Conservation (phyloP, 2,329 filamentous ascomycete species). For the Fusarium sp. region DNA sequence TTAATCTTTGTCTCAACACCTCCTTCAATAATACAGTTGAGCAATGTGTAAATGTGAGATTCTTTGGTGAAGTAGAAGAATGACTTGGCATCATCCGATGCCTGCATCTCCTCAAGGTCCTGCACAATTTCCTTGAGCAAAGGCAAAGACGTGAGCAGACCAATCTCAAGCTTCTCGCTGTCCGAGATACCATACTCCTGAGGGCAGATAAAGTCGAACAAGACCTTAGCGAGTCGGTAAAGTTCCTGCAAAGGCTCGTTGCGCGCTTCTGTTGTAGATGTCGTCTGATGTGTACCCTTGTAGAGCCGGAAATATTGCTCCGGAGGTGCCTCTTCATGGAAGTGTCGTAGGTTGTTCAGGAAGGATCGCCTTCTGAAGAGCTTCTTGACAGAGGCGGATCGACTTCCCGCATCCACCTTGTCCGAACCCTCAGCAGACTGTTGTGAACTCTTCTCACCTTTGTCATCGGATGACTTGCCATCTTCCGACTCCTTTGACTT, state of each 20-base stretch:
- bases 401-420: constrained; percentile 54
- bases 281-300: constrained; percentile 75
- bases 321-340: constrained; percentile 66
- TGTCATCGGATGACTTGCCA: constrained; percentile 53
- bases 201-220: constrained; percentile 98
- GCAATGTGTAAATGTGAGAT: constrained; percentile 96
- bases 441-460: constrained; percentile 47
- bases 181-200: constrained; percentile 98
- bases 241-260: constrained; percentile 91
- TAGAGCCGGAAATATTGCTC: constrained; percentile 92
- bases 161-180: constrained; percentile 97
- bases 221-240: constrained; percentile 90
- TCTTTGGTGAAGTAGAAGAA: constrained; percentile 99
- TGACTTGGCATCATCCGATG: constrained; percentile 90
- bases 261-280: constrained; percentile 81
- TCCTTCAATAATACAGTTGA: constrained; percentile 97
- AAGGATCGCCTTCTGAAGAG: constrained; percentile 72
- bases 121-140: constrained; percentile 96
- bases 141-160: constrained; percentile 90
- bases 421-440: constrained; percentile 51
- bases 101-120: constrained; percentile 96
- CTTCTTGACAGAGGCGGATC: constrained; percentile 52
- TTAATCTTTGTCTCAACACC: constrained; percentile 97
- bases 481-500: constrained; percentile 58
- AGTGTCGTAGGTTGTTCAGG: constrained; percentile 63